Evolutionary conservation across 208 protist genomes (phyloP).

Genomic region (Wallacemonas sp.): DNA sequence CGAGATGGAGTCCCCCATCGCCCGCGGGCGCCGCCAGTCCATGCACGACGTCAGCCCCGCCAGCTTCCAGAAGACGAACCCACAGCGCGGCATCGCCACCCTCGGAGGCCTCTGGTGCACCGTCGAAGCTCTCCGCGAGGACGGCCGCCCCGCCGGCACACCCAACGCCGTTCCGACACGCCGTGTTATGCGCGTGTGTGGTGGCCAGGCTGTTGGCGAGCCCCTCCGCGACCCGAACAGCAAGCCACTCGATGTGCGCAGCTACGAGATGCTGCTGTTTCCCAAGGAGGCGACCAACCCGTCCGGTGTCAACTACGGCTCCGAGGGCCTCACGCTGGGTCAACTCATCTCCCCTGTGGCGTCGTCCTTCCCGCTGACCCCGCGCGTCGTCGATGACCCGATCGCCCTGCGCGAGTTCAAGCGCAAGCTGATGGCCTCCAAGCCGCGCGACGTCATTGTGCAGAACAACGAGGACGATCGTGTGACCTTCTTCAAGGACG

Average conservation of each 20-base stretch:
- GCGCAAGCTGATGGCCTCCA: slow-evolving; percentile 49
- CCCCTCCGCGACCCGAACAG: slow-evolving; percentile 25
- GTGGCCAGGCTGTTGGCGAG: slow-evolving; percentile 48
- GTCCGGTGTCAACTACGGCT: slow-evolving; percentile 55
- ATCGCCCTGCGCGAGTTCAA: slow-evolving; percentile 63
- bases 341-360: slow-evolving; percentile 59
- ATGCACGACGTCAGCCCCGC: slow-evolving; percentile 8
- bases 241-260: slow-evolving; percentile 46
- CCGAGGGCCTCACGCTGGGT: slow-evolving; percentile 59
- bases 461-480: slow-evolving; percentile 60
- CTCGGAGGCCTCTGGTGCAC: slow-evolving; percentile 80
- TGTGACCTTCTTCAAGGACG: slow-evolving; percentile 37
- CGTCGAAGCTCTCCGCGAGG: slow-evolving; percentile 48
- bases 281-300: slow-evolving; percentile 52
- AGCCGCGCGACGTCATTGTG: slow-evolving; percentile 34
- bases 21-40: slow-evolving; percentile 12
- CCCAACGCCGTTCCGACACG: slow-evolving; percentile 22
- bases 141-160: slow-evolving; percentile 38
- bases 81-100: slow-evolving; percentile 43
- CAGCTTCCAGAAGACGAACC: slow-evolving; percentile 18
- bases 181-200: slow-evolving; percentile 82
- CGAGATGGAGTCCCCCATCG: slow-evolving; percentile 21
- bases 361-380: slow-evolving; percentile 70
- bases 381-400: slow-evolving; percentile 58
- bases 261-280: slow-evolving; percentile 80